phyloP scores from a whole-genome alignment of 805 yeast genomes.

The Candida coquimbonensis region DNA sequence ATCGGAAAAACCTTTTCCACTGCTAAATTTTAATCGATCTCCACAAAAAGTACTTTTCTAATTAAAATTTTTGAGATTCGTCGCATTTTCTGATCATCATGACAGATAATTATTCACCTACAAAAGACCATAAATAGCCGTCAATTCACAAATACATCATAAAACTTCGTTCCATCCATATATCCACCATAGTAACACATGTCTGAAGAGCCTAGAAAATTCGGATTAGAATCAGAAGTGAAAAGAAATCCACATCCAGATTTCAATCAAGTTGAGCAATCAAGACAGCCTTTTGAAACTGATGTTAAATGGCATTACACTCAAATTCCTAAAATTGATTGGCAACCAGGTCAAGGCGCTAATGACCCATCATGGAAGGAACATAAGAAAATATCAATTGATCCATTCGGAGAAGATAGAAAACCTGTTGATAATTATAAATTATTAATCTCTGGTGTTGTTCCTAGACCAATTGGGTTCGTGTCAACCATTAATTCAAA shows the following conservation, averaged over 20 bases:
- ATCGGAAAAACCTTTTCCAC: no score
- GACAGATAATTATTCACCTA: no score
- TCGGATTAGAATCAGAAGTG: not conserved
- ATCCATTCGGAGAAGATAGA: constrained; percentile 30
- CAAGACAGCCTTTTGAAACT: constrained; percentile 18
- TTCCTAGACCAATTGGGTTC: constrained; percentile 58
- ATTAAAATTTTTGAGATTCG: no score
- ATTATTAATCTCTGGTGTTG: constrained; percentile 42
- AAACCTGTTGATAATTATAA: constrained; percentile 34
- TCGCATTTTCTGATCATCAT: no score
- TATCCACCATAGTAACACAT: not conserved
- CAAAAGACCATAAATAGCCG: no score
- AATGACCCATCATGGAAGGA: constrained; percentile 21
- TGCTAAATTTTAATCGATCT: no score
- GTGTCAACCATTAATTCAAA: constrained; percentile 38
- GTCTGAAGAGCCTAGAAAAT: not conserved
- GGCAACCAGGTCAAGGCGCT: constrained; percentile 31
- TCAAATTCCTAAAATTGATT: constrained; percentile 15
- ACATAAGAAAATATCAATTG: constrained; percentile 38
- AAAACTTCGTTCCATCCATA: no score
- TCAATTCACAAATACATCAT: no score
- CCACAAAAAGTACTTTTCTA: no score
- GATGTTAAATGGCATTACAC: constrained; percentile 17
- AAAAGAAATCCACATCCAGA: constrained; percentile 23
- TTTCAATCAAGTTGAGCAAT: constrained; percentile 19